phyloP scores from a whole-genome alignment of 306 rosid species.

The Malus fusca region DNA sequence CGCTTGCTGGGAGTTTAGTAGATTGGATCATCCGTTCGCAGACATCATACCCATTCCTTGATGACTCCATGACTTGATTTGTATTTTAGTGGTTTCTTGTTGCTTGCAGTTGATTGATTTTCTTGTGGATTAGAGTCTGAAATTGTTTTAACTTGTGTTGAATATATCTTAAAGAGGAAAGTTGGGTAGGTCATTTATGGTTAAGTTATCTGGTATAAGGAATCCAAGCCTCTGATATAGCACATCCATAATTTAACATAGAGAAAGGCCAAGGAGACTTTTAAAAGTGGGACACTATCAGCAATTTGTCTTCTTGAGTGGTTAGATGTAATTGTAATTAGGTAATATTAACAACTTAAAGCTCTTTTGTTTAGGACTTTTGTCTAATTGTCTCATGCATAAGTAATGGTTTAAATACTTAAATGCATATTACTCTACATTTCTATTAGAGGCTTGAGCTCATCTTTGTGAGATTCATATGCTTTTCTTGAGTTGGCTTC shows the following conservation, averaged over 20 bases:
- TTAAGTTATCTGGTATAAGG: too few species aligned
- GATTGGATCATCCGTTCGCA: too few species aligned
- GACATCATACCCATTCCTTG: too few species aligned
- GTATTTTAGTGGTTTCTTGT: too few species aligned
- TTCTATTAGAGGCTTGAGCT: neutral
- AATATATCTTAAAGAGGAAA: too few species aligned
- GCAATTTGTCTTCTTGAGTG: neutral
- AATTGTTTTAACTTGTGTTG: too few species aligned
- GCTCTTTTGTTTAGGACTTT: neutral
- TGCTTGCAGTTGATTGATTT: too few species aligned
- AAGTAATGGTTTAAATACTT: neutral
- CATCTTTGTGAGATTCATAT: neutral
- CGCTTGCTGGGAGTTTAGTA: too few species aligned
- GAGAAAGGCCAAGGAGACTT: neutral
- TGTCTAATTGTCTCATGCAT: neutral
- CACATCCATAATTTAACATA: neutral
- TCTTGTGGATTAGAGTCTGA: too few species aligned
- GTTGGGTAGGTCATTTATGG: too few species aligned
- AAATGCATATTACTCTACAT: neutral
- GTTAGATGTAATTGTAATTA: neutral
- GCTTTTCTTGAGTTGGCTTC: neutral
- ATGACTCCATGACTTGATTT: too few species aligned
- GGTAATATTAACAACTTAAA: neutral
- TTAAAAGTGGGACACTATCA: neutral
- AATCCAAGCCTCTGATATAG: too few species aligned